These are phyloP conservation scores for Candida taoyuanica DNA, from an alignment of 805 yeast genomes.

Conservation along the genomic window DNA sequence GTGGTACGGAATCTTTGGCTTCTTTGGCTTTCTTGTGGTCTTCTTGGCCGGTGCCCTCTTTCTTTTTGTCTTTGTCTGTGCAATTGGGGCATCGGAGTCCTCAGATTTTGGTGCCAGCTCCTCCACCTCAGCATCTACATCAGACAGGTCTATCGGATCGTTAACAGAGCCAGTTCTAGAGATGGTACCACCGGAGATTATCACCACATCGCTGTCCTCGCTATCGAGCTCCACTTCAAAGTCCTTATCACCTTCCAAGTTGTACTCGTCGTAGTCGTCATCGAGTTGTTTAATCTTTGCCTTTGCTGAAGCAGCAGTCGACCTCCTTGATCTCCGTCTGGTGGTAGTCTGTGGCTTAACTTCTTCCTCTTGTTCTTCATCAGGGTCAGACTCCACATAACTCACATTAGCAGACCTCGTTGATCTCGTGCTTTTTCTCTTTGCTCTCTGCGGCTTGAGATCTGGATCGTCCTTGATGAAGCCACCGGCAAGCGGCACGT, in stretches of 20 bases:
- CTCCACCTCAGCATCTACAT: conserved; percentile 13
- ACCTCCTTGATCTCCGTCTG: conserved; percentile 6
- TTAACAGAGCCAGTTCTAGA: conserved; percentile 11
- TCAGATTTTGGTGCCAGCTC: conserved; percentile 17
- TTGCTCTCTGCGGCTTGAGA: conserved; percentile 8
- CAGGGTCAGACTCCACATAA: conserved; percentile 11
- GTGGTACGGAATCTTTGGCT: conserved; percentile 60
- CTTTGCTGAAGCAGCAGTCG: conserved; percentile 25
- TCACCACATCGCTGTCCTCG: conserved; percentile 25
- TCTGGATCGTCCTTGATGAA: conserved; percentile 27
- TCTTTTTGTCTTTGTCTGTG: conserved; percentile 15
- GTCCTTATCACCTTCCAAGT: conserved; percentile 28
- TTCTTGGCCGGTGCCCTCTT: conserved; percentile 22
- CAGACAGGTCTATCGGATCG: conserved; percentile 19
- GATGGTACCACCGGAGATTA: conserved; percentile 6
- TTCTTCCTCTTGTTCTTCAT: conserved; percentile 4
- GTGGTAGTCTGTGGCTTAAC: neutral
- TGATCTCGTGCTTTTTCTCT: conserved; percentile 1
- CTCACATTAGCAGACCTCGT: conserved; percentile 5
- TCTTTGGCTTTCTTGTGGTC: conserved; percentile 25
- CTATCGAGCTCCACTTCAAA: conserved; percentile 26
- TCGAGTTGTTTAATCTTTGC: conserved; percentile 24
- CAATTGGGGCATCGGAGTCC: conserved; percentile 28
- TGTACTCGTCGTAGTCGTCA: conserved; percentile 33
- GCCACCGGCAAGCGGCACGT: conserved; percentile 21